Evolutionary conservation across 768 basidiomycete species (phyloP).

Genomic region (Infundibulicybe gibba): DNA sequence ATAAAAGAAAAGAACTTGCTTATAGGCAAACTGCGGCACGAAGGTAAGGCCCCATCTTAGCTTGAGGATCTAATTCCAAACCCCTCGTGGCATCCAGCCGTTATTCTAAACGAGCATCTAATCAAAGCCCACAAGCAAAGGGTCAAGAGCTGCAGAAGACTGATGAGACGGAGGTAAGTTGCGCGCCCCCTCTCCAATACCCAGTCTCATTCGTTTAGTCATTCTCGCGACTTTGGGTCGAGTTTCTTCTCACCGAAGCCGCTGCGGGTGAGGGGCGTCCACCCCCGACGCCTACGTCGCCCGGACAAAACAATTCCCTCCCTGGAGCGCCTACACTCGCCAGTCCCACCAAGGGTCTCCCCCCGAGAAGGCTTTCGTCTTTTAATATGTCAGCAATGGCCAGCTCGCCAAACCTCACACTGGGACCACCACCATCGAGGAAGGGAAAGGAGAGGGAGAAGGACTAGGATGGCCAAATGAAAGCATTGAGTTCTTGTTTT

Average conservation of each 20-base stretch:
- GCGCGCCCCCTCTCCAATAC: too few species aligned
- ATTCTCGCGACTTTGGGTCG: conserved; percentile 96
- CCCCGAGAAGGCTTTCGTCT: conserved; percentile 25
- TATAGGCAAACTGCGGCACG: conserved; percentile 93
- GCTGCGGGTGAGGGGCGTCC: conserved; percentile 33
- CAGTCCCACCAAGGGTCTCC: conserved; percentile 9
- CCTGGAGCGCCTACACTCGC: conserved; percentile 28
- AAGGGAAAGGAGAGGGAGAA: conserved; percentile 14
- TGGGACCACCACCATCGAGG: conserved; percentile 6
- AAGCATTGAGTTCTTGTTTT: too few species aligned
- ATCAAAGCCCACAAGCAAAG: conserved; percentile 72
- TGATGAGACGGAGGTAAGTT: conserved; percentile 77
- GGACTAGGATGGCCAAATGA: conserved; percentile 7
- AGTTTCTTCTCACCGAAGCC: conserved; percentile 94
- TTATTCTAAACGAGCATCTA: conserved; percentile 96
- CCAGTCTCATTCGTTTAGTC: conserved; percentile 49
- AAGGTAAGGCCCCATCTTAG: conserved; percentile 50
- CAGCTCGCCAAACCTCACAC: conserved; percentile 23
- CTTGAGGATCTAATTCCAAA: too few species aligned
- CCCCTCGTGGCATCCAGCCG: conserved; percentile 45
- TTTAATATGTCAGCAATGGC: conserved; percentile 20
- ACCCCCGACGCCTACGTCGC: conserved; percentile 14
- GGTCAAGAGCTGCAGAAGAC: conserved; percentile 66
- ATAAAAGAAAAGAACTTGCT: conserved; percentile 94
- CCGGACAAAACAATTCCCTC: conserved; percentile 26